Conservation (phyloP, 148 eudicot species). For the Persicaria tinctoria region DNA sequence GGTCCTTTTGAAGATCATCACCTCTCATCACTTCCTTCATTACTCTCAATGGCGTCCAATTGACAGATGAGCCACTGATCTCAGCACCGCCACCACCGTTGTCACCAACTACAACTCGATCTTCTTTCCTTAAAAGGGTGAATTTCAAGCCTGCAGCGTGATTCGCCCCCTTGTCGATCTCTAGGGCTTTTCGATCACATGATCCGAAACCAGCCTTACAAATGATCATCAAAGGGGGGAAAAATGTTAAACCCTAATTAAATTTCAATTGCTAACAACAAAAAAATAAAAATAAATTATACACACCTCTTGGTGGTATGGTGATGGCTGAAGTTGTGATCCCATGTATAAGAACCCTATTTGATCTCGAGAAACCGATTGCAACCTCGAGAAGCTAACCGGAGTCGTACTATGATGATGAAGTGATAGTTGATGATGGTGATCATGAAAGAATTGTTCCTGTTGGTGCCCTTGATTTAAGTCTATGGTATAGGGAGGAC, state of each 20-base stretch:
- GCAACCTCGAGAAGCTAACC: slow-evolving; percentile 6
- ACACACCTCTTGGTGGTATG: slow-evolving; percentile 18
- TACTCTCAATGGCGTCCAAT: slow-evolving; percentile 53
- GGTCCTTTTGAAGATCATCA: slow-evolving; percentile 7
- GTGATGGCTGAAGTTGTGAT: slow-evolving; percentile 8
- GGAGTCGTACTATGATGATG: background rate
- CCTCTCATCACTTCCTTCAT: slow-evolving; percentile 41
- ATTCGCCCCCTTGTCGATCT: slow-evolving; percentile 12
- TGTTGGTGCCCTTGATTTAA: slow-evolving; percentile 14
- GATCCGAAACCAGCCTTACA: slow-evolving; percentile 21
- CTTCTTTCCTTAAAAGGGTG: slow-evolving; percentile 32
- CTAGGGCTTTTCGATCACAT: slow-evolving; percentile 11
- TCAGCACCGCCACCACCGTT: background rate
- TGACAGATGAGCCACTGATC: slow-evolving; percentile 16
- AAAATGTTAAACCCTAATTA: background rate
- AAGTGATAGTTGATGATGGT: slow-evolving; percentile 3
- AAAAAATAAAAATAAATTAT: too few species aligned
- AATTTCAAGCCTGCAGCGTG: slow-evolving; percentile 22
- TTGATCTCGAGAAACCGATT: slow-evolving; percentile 19
- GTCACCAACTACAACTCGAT: background rate
- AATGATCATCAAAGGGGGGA: background rate
- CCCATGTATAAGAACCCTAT: slow-evolving; percentile 16
- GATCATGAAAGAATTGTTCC: slow-evolving; percentile 4
- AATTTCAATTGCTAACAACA: background rate
- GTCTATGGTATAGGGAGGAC: slow-evolving; percentile 12